Conservation (phyloP, 2,329 filamentous ascomycete genomes). For the Aspergillus ustus region DNA sequence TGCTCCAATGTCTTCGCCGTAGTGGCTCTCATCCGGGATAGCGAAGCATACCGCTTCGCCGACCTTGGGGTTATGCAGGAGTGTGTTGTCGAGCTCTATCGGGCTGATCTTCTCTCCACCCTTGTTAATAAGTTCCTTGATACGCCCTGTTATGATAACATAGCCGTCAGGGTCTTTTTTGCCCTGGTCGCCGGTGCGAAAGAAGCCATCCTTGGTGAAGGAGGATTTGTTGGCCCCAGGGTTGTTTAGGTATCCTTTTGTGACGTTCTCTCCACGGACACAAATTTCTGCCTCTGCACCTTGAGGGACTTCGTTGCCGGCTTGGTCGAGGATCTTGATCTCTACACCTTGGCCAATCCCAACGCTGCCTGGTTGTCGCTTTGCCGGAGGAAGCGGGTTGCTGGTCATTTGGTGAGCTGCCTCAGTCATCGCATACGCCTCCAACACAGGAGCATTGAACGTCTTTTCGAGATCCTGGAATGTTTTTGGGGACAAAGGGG, state of each 20-base stretch:
- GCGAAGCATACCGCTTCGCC: conserved; percentile 83
- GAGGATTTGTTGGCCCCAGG: conserved; percentile 72
- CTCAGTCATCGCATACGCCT: conserved; percentile 93
- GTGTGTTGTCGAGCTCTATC: conserved; percentile 82
- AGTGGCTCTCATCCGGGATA: conserved; percentile 74
- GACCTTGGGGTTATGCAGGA: conserved; percentile 73
- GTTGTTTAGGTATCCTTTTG: conserved; percentile 85
- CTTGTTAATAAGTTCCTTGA: conserved; percentile 91
- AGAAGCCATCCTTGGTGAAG: conserved; percentile 77
- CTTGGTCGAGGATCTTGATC: conserved; percentile 73
- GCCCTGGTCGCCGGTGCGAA: conserved; percentile 86
- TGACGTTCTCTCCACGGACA: conserved; percentile 81
- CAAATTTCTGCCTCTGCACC: conserved; percentile 81
- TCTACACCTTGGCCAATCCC: conserved; percentile 84
- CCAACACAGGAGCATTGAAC: conserved; percentile 79
- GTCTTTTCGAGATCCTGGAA: conserved; percentile 78
- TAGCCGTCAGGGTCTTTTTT: conserved; percentile 80
- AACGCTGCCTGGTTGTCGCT: conserved; percentile 80
- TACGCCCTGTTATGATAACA: conserved; percentile 83
- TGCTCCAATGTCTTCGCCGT: conserved; percentile 79
- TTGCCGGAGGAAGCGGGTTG: conserved; percentile 70
- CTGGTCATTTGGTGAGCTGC: conserved; percentile 62
- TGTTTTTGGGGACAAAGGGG: conserved; percentile 78
- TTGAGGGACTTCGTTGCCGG: conserved; percentile 69
- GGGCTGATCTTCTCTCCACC: conserved; percentile 89